These are phyloP conservation scores for Thamnidium elegans DNA, from an alignment of 192 early-diverging fungal genomes.

Conservation along the genomic window DNA sequence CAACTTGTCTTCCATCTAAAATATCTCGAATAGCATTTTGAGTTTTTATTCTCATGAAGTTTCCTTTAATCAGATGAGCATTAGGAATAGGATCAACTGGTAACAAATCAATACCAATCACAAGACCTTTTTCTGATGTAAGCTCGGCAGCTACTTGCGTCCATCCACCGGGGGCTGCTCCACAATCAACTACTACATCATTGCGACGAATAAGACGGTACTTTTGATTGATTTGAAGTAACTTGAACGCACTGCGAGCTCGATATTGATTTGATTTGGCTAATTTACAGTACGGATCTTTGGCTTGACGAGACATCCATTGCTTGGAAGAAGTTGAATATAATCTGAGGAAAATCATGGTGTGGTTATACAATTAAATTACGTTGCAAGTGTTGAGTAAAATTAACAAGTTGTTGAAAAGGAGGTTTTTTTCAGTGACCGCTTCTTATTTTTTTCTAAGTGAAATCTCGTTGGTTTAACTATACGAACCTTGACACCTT, in stretches of 20 bases:
- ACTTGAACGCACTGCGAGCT: constrained; percentile 75
- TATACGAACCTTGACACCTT: no score
- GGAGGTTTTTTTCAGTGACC: no score
- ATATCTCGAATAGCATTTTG: constrained; percentile 35
- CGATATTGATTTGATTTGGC: constrained; percentile 58
- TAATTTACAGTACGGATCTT: constrained; percentile 66
- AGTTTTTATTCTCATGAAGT: constrained; percentile 53
- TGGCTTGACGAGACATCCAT: constrained; percentile 63
- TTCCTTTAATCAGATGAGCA: constrained; percentile 61
- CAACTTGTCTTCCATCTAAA: constrained; percentile 38
- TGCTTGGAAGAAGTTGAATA: constrained; percentile 47
- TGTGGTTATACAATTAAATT: no score
- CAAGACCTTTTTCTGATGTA: constrained; percentile 35
- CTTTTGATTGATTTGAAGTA: constrained; percentile 55
- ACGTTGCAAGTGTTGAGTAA: no score
- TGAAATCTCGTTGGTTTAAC: no score
- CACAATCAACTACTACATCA: constrained; percentile 55
- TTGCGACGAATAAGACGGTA: constrained; percentile 35
- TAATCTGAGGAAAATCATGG: neutral
- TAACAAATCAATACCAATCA: constrained; percentile 71
- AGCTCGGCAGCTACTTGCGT: constrained; percentile 61
- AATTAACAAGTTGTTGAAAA: no score
- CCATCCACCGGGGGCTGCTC: constrained; percentile 80
- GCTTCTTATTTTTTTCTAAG: no score
- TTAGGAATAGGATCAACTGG: constrained; percentile 66